phyloP scores from a whole-genome alignment of 805 yeast genomes.

The Saturnispora serradocipensis region DNA sequence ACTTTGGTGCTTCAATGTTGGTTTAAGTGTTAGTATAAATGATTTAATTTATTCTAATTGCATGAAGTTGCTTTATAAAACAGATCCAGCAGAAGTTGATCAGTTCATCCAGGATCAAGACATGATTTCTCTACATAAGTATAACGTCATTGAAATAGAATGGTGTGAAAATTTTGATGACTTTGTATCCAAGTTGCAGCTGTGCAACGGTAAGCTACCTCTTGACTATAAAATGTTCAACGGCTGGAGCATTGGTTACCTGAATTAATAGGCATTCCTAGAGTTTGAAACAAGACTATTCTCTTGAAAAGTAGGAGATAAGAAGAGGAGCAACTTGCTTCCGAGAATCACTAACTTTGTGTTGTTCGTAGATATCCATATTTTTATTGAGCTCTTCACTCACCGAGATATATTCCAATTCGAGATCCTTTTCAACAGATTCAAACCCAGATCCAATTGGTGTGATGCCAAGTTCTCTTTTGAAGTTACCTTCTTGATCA shows the following conservation, averaged over 20 bases:
- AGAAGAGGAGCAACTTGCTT: slow-evolving; percentile 6
- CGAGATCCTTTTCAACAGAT: slow-evolving; percentile 15
- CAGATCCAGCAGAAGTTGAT: background rate
- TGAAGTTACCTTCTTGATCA: slow-evolving; percentile 19
- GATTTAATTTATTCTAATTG: slow-evolving; percentile 18
- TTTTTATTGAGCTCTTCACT: background rate
- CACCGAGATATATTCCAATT: slow-evolving; percentile 13
- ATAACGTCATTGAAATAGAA: slow-evolving; percentile 26
- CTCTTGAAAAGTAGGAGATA: background rate
- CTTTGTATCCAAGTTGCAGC: slow-evolving; percentile 23
- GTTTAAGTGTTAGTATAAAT: slow-evolving; percentile 18
- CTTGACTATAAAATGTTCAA: slow-evolving; percentile 13
- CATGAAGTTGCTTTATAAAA: slow-evolving; percentile 37
- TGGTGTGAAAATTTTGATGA: slow-evolving; percentile 27
- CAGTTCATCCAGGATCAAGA: slow-evolving; percentile 16
- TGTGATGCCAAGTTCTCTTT: slow-evolving; percentile 32
- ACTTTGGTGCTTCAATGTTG: slow-evolving; percentile 46
- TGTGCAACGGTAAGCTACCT: slow-evolving; percentile 30
- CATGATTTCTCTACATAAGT: slow-evolving; percentile 11
- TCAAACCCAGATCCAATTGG: background rate
- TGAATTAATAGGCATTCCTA: background rate
- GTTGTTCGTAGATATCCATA: background rate
- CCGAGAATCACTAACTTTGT: background rate
- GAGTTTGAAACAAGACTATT: background rate
- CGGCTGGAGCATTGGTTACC: slow-evolving; percentile 26